Base-by-base conservation (phyloP, 2,329 filamentous ascomycete genomes). In the Trichothecium sympodiale region DNA sequence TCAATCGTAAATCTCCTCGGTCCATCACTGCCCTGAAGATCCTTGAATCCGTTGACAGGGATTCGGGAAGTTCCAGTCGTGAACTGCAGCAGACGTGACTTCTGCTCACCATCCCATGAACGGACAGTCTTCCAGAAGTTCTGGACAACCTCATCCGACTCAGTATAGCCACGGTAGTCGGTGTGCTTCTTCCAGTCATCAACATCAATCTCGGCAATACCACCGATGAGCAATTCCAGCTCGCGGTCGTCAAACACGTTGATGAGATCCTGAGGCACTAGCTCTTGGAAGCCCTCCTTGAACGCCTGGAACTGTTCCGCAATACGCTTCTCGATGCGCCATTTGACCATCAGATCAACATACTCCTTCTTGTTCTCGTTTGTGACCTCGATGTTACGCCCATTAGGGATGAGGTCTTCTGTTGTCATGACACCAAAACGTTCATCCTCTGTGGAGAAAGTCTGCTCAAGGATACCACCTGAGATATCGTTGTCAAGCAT, bases 121-220 rank as follows among this genome's bases (percentile, higher is more conserved):
- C 89, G 80, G 45, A 98, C 91, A 41, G 83, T 89, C 69, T 94
- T 88, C 91, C 91, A 98, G 74, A 98, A 98, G 68, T 93, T 88
- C 59, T 93, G 84, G 46, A 98, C 91, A 17, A 98, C 91, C 54
- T 95, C 86, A 51, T 98, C 91, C 38, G 80, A 87, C 63, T 98
- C 91, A 8, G 93, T 95, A 71, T 98, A 98, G 37, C 91, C 91
- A 49, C 91, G 83, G 62, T 98, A 98, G 55, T 98, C 91, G 32
- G 91, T 98, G 64, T 98, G 91, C 70, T 98, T 98, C 81, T 98
- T 96, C 91, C 91, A 98, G 62, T 98, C 91, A 41, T 98, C 91
- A 13, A 98, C 89, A 53, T 98, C 91, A 48, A 98, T 98, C 62
- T 98, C 91, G n/a, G 91, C 91, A 50, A 98, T 98, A 71, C 91